Base-by-base conservation (phyloP, 2,329 filamentous ascomycete species). In the Colletotrichum incanum region DNA sequence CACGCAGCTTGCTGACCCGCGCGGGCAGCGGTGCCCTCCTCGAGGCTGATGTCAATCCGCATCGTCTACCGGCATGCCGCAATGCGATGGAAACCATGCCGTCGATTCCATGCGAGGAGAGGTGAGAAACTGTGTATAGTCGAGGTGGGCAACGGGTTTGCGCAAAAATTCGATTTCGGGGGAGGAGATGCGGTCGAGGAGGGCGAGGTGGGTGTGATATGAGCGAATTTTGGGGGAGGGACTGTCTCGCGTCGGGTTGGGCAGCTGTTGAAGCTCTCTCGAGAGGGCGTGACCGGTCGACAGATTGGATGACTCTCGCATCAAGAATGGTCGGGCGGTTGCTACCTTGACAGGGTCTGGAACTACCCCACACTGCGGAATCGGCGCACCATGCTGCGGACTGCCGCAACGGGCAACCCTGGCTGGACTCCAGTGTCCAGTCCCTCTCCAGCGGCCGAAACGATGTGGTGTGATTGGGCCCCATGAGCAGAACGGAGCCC, bases 51-150 rank as follows among this genome's bases (percentile, higher is more conserved):
- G 73, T 80, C 77, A 82, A 72, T 80, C 78, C 78, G 78, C 81
- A 82, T 80, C 80, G 79, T 76, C 70, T 82, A 78, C 84, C 82
- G 82, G 82, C 81, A 81, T 82, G 80, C 78, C 84, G 84, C 83
- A 85, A 83, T 79, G 81, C 83, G 80, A 81, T 79, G 80, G 81
- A 81, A 78, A 81, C 80, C 85, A 87, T 87, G 78, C 80, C 81
- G 76, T 76, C 77, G 76, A 74, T 79, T 79, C 80, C 82, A 84
- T 84, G 78, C 81, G 70, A 52, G 55, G 47, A 43, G 37, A 71
- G 43, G 52, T 34, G 26, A 7, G 28, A 58, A 37, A 37, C 41
- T 37, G 20, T 49, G 20, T 39, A 39, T 28, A 34, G 39, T 31
- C 28, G 9, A 16, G n/a, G 28, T 23, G 16, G 20, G 12, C 18